Base-by-base conservation (phyloP, 768 basidiomycete genomes). In the Hypholoma sublateritium region DNA sequence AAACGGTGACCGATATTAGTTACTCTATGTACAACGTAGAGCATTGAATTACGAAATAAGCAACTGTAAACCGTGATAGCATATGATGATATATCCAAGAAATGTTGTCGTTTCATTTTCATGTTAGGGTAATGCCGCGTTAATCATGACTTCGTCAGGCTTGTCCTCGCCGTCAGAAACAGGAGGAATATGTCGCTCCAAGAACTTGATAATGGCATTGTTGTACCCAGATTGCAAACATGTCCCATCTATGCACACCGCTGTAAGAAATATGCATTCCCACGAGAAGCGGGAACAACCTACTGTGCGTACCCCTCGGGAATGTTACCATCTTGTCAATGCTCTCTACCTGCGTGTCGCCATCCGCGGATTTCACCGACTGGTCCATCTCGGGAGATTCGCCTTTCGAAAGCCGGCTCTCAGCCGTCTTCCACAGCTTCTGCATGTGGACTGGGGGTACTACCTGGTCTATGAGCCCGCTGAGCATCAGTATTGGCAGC, bases 401-500 rank as follows among this genome's bases (percentile, higher is more conserved):
- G 22, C n/a, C n/a, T n/a, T n/a, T 1, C 1, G 8, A 28, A 46
- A 21, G 5, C 11, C 46, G 19, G 5, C 2, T n/a, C 25, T 37
- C 87, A 81, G 62, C 55, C 6, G 52, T 47, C 3, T 57, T 24
- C 62, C 62, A 66, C 16, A 68, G 71, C 16, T 74, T 79, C 41
- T 72, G 71, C 88, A 91, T 91, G 59, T 90, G 85, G 47, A 71
- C 68, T 3, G 75, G 72, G 11, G 85, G 86, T 2, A 93, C 82
- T 1, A 91, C 77, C 57, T 82, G 78, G 63, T 93, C 89, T 8
- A 51, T 50, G 12, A 61, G 32, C 9, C 92, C 93, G 39, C 85
- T 86, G 37, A 95, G 72, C 77, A 95, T 85, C 9, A 95, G 75
- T 4, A 94, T 82, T 0, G 91, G 91, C 2, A 78, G 78, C 1